These are phyloP conservation scores for Logfia minima DNA, from an alignment of 129 eudicot species.

Conservation along the genomic window DNA sequence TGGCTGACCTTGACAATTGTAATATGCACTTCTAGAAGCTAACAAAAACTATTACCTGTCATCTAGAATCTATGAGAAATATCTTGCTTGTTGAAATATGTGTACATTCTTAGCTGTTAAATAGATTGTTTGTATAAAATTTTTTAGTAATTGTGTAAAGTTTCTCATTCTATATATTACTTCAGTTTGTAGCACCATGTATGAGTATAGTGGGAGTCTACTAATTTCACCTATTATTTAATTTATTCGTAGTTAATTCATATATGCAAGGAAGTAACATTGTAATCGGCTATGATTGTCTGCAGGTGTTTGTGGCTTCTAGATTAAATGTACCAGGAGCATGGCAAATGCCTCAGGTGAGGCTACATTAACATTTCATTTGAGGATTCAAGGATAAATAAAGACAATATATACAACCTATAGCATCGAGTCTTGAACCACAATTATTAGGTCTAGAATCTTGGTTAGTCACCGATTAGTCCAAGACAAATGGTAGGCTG, in stretches of 20 bases:
- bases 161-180: not conserved
- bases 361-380: not conserved
- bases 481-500: not conserved
- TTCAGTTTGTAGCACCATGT: not conserved
- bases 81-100: not conserved
- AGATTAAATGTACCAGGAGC: conserved; percentile 99
- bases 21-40: not conserved
- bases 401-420: not conserved
- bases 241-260: not conserved
- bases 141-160: conserved; percentile 12
- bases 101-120: no score
- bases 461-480: no score
- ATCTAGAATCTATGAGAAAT: not conserved
- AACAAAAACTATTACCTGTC: not conserved
- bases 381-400: not conserved
- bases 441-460: not conserved
- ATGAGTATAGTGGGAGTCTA: not conserved
- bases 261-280: not conserved
- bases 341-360: conserved; percentile 99
- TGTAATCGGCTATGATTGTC: conserved; percentile 17
- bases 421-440: not conserved
- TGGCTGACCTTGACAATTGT: not conserved
- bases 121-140: not conserved
- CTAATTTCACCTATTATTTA: not conserved
- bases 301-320: conserved; percentile 96